A percentile compares a stretch with the other conserved stretches of the same genome.
Conservation (phyloP, 2,329 filamentous ascomycete genomes). For the Calonectria pseudoreteaudii region DNA sequence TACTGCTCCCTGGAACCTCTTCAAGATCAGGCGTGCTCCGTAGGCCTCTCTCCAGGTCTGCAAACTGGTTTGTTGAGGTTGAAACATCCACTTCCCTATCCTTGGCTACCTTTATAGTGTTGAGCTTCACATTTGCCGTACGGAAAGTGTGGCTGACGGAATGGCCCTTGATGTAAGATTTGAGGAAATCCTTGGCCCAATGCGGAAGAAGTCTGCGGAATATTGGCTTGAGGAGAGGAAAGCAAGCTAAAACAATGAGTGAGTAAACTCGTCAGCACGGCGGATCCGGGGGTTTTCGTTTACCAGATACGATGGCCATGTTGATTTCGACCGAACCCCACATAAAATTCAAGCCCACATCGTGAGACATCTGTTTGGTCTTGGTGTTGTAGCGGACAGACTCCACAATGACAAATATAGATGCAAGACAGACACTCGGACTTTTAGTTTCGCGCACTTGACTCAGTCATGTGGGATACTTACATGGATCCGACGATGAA, state of each 20-base stretch:
- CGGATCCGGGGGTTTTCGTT: background rate
- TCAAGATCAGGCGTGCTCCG: background rate
- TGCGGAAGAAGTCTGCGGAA: background rate
- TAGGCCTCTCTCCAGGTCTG: background rate
- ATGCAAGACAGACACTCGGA: constrained; percentile 42
- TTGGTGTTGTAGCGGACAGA: constrained; percentile 28
- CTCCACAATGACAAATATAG: constrained; percentile 36
- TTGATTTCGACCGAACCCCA: constrained; percentile 44
- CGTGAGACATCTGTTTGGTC: constrained; percentile 35
- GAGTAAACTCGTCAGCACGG: background rate
- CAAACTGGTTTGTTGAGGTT: background rate
- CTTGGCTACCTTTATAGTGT: background rate
- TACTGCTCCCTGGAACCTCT: background rate
- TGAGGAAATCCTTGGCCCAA: background rate
- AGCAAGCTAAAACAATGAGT: background rate
- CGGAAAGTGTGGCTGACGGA: background rate
- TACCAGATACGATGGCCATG: constrained; percentile 40
- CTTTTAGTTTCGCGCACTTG: background rate
- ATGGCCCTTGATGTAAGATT: background rate
- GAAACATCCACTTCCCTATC: background rate
- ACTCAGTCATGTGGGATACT: background rate
- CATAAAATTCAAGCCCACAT: constrained; percentile 36
- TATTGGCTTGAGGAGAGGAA: background rate
- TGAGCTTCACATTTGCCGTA: background rate
- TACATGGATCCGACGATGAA: constrained; percentile 44